These are phyloP conservation scores for Cytidiella melzeri DNA, from an alignment of 768 basidiomycete species.

Conservation along the genomic window DNA sequence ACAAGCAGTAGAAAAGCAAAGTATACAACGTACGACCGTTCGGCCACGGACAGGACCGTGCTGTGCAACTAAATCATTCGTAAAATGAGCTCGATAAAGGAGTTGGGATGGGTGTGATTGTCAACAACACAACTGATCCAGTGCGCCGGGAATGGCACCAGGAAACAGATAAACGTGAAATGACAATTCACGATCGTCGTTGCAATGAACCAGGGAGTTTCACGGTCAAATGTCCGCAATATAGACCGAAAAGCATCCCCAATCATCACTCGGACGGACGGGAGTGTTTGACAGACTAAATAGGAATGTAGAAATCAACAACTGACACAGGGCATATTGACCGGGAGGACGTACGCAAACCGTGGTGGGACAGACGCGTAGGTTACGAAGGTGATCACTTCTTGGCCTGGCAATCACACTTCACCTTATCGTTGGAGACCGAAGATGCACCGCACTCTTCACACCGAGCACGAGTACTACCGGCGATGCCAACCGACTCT, in stretches of 20 bases:
- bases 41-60: neutral
- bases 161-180: neutral
- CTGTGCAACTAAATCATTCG: neutral
- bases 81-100: neutral
- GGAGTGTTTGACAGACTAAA: slow-evolving; percentile 24
- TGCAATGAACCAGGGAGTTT: slow-evolving; percentile 16
- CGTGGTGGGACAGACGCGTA: slow-evolving; percentile 10
- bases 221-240: slow-evolving; percentile 11
- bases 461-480: slow-evolving; percentile 62
- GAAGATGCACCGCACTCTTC: slow-evolving; percentile 68
- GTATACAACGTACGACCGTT: neutral
- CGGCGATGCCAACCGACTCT: slow-evolving; percentile 59
- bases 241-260: slow-evolving; percentile 12
- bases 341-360: slow-evolving; percentile 23
- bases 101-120: neutral
- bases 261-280: slow-evolving; percentile 25
- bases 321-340: neutral
- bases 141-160: neutral
- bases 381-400: slow-evolving; percentile 20
- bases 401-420: slow-evolving; percentile 39
- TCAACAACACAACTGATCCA: neutral
- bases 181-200: slow-evolving; percentile 16
- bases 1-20: neutral
- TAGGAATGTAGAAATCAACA: neutral
- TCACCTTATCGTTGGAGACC: slow-evolving; percentile 40